phyloP scores from a whole-genome alignment of 495 filamentous ascomycete species.

The Podospora anserina region DNA sequence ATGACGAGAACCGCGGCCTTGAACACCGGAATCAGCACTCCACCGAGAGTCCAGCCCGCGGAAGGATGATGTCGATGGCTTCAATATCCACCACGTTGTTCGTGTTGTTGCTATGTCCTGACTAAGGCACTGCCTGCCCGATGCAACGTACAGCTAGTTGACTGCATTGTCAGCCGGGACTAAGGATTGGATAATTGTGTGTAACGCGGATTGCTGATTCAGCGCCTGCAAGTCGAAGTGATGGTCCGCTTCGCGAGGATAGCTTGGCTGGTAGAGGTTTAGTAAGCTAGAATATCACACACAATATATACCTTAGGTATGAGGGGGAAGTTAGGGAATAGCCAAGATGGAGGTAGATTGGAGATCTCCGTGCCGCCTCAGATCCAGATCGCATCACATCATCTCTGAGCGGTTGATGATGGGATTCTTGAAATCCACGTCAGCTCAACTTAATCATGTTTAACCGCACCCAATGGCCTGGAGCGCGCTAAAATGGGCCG shows the following conservation, averaged over 20 bases:
- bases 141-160: not conserved
- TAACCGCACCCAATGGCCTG: not conserved
- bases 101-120: not conserved
- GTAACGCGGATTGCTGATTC: not conserved
- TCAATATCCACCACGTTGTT: not conserved
- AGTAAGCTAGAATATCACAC: not conserved
- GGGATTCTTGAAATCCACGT: not conserved
- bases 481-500: not conserved
- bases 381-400: not conserved
- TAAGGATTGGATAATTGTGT: not conserved
- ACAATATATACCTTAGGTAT: too few species aligned
- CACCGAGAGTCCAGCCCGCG: not conserved
- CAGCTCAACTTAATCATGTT: not conserved
- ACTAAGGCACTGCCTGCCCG: not conserved
- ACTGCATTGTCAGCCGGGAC: not conserved
- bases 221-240: not conserved
- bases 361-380: not conserved
- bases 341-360: not conserved
- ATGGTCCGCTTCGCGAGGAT: not conserved
- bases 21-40: not conserved
- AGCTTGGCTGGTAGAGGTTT: not conserved
- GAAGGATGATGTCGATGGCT: not conserved
- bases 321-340: too few species aligned
- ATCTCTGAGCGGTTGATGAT: not conserved
- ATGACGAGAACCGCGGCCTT: not conserved